phyloP scores from a whole-genome alignment of 495 filamentous ascomycete species.

The Elaphomyces granulatus region DNA sequence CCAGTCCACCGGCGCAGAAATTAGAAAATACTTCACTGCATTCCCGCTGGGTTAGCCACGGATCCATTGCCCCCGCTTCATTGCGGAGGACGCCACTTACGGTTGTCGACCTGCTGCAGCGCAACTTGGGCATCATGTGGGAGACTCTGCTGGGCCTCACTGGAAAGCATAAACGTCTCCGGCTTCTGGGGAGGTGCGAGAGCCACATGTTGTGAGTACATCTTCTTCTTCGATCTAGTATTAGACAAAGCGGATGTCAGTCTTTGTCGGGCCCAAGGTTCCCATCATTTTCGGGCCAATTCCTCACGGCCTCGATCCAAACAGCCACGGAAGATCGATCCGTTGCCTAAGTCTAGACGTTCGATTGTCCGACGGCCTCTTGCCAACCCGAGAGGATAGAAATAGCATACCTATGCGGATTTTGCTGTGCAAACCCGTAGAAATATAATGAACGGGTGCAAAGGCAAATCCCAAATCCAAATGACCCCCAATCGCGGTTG shows the following conservation, averaged over 20 bases:
- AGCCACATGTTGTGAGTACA: slow-evolving; percentile 39
- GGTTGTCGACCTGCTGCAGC: slow-evolving; percentile 93
- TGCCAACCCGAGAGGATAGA: too few relatives aligned
- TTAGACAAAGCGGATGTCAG: neutral
- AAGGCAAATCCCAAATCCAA: too few relatives aligned
- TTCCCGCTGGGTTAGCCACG: too few relatives aligned
- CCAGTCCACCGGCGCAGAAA: slow-evolving; percentile 98
- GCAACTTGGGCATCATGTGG: slow-evolving; percentile 96
- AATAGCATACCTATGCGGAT: too few relatives aligned
- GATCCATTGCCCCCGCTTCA: too few relatives aligned
- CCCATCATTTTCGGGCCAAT: neutral
- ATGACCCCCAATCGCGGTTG: too few relatives aligned
- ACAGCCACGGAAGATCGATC: too few relatives aligned
- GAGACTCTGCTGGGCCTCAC: slow-evolving; percentile 87
- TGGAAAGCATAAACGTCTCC: slow-evolving; percentile 96
- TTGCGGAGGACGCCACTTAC: slow-evolving; percentile 55
- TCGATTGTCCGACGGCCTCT: too few relatives aligned
- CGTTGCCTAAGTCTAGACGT: too few relatives aligned
- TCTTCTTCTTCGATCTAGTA: too few relatives aligned
- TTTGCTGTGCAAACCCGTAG: too few relatives aligned
- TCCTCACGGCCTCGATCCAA: neutral
- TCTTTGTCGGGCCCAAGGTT: neutral
- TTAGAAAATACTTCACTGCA: slow-evolving; percentile 97
- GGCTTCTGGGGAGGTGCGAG: slow-evolving; percentile 76
- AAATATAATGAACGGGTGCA: too few relatives aligned